Base-by-base conservation (phyloP, 305 asterid species). In the Fraxinus paxiana region DNA sequence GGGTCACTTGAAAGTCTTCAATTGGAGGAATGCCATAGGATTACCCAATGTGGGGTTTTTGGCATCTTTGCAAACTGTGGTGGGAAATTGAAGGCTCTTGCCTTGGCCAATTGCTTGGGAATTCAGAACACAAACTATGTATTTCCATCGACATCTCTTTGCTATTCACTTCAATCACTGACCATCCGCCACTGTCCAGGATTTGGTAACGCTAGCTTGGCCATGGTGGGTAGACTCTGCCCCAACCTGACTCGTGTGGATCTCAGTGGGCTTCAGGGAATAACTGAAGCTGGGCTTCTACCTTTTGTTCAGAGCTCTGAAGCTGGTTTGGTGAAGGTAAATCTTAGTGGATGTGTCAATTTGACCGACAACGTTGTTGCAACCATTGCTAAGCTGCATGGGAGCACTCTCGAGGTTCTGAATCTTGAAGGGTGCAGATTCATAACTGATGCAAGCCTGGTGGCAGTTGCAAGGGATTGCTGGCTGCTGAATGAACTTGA, bases 151-250 rank as follows among this genome's bases (percentile, higher is more conserved):
- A 38, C 87, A 24, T 74, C 90, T n/a, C 69, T 54, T 43, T 90
- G 97, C 86, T 22, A 17, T 28, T 88, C 99, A 20, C 89, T 96
- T 37, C 86, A 87, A 38, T 88, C 97, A 54, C 77, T 96, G 89
- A 81, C 92, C 37, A 79, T 96, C 74, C 83, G 79, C 33, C 88
- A 92, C 89, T 96, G 97, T 82, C 94, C 97, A 0, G 97, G 98
- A 63, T 82, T 94, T 6, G 95, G 93, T 15, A 77, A 94, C 83
- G 81, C 82, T 72, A 87, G 90, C 77, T 86, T 96, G 84, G 85
- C 82, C 81, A 72, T 89, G 82, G 80, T 92, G 81, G 91, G 90
- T 26, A 81, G 79, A 20, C 65, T 94, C 37, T 96, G 97, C 90
- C 92, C 95, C 5, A 89, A 88, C 6, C 79, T 96, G 69, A 83